These are phyloP conservation scores for Thelephora ganbajun DNA, from an alignment of 768 basidiomycete species.

Conservation along the genomic window DNA sequence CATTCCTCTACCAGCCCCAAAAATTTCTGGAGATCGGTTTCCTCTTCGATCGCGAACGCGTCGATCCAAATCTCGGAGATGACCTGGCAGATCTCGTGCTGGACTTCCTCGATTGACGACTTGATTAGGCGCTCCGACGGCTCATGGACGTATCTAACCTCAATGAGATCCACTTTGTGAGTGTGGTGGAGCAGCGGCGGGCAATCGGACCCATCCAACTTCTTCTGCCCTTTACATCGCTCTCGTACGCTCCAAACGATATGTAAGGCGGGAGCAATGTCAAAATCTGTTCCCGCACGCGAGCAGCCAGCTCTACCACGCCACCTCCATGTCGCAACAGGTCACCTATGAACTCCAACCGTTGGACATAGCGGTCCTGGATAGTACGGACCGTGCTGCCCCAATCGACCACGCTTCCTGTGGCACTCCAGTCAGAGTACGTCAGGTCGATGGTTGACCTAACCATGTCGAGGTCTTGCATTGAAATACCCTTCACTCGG, in stretches of 20 bases:
- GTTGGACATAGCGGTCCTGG: conserved; percentile 25
- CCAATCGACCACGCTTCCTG: conserved; percentile 28
- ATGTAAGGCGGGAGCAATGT: conserved; percentile 2
- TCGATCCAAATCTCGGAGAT: conserved; percentile 23
- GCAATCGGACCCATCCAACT: not conserved
- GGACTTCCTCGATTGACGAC: not conserved
- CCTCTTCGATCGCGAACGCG: conserved; percentile 19
- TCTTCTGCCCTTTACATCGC: not conserved
- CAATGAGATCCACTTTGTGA: not conserved
- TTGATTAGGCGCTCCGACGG: not conserved
- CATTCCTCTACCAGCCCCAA: conserved; percentile 16
- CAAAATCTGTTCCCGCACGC: conserved; percentile 4
- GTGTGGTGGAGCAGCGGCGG: not conserved
- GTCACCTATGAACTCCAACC: conserved; percentile 19
- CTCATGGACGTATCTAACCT: not conserved
- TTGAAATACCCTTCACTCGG: not conserved
- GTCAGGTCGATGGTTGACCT: conserved; percentile 13
- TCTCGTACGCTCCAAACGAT: not conserved
- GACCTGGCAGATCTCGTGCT: conserved; percentile 2
- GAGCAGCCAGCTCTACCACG: conserved; percentile 1
- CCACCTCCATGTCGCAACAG: not conserved
- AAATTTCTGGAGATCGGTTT: not conserved
- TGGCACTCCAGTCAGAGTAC: conserved; percentile 10
- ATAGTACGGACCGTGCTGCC: conserved; percentile 21
- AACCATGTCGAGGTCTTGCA: conserved; percentile 14